Evolutionary conservation across 192 early-diverging fungal genomes (phyloP), one percentile per base, ranked within the genome.

Genomic region (Coemansia sp.): DNA sequence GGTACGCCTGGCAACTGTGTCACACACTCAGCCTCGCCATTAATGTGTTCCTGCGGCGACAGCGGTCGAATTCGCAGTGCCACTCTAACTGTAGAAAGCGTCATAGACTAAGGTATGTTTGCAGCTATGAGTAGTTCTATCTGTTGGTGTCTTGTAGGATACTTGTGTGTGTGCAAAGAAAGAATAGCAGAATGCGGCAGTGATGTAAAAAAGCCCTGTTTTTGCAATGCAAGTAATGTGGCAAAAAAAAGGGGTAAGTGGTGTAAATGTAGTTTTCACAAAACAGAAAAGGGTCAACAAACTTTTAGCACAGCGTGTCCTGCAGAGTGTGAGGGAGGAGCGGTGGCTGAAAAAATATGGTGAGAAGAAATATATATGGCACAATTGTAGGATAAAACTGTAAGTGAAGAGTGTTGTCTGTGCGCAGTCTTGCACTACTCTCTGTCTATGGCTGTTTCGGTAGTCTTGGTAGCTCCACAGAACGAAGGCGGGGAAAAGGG

Each of bases 1-100:
- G 76, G 76, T 25, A 79, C 76, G 47, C 71, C 76, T 10, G 76
- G 76, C 38, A 79, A 68, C 64, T 79, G 76, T 25, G 76, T 79
- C 26, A 79, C 76, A 44, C 76, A 79, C 25, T 79, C 76, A 19
- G 76, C 61, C 38, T 73, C 67, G 60, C 76, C 76, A 50, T 60
- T 61, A 21, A 66, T 30, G 14, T 79, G 76, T 54, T 79, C 76
- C 56, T 69, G 76, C 18, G 76, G 54, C 38, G 76, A 73, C 53
- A 79, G 70, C 6, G 76, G 76, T 52, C 76, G 71, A 23, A 79
- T 72, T 23, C 76, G 70, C 71, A 79, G 64, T 24, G 76, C 76
- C 62, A 79, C 76, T 30, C 71, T 79, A 79, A n/a, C 34, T 38
- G 34, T 38, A 38, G 34, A 55, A 32, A 49, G n/a, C 9, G 10